Conservation (phyloP, 805 yeast genomes). For the Suhomyces emberorum region DNA sequence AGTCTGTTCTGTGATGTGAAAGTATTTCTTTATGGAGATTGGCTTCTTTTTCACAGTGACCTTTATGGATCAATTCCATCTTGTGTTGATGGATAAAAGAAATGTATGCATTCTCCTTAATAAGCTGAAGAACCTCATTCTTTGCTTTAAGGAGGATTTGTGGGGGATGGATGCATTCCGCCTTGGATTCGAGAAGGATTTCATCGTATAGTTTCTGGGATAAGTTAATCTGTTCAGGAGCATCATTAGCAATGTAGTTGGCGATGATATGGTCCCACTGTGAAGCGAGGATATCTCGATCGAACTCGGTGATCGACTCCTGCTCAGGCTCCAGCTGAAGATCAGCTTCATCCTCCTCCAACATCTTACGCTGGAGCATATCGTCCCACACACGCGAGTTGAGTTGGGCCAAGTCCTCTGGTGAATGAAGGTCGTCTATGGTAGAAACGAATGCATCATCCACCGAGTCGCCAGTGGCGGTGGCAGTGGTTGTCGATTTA, state of each 20-base stretch:
- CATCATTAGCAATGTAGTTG: slow-evolving; percentile 38
- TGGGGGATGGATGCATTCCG: slow-evolving; percentile 28
- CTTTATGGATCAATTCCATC: background rate
- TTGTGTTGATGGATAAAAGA: slow-evolving; percentile 6
- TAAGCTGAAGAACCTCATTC: slow-evolving; percentile 28
- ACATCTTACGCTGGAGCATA: slow-evolving; percentile 5
- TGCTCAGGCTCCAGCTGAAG: slow-evolving; percentile 7
- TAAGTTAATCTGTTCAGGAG: slow-evolving; percentile 49
- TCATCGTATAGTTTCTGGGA: slow-evolving; percentile 35
- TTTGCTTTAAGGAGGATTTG: slow-evolving; percentile 25
- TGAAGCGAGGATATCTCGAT: slow-evolving; percentile 10
- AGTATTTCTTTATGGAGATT: too few species aligned
- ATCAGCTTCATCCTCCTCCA: slow-evolving; percentile 6
- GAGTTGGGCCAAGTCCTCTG: slow-evolving; percentile 8
- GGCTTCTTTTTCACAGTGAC: too few species aligned
- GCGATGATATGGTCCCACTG: slow-evolving; percentile 40
- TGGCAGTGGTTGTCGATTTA: background rate
- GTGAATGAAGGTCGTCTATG: slow-evolving; percentile 21
- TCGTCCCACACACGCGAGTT: slow-evolving; percentile 12
- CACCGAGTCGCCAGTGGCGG: slow-evolving; percentile 1
- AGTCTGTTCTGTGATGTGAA: background rate
- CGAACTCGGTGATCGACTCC: slow-evolving; percentile 3
- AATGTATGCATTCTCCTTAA: slow-evolving; percentile 34
- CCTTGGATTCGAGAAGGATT: slow-evolving; percentile 17
- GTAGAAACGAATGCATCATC: slow-evolving; percentile 20